These are phyloP conservation scores for Alternaria solani DNA, from an alignment of 2,329 filamentous ascomycete species.

Conservation along the genomic window DNA sequence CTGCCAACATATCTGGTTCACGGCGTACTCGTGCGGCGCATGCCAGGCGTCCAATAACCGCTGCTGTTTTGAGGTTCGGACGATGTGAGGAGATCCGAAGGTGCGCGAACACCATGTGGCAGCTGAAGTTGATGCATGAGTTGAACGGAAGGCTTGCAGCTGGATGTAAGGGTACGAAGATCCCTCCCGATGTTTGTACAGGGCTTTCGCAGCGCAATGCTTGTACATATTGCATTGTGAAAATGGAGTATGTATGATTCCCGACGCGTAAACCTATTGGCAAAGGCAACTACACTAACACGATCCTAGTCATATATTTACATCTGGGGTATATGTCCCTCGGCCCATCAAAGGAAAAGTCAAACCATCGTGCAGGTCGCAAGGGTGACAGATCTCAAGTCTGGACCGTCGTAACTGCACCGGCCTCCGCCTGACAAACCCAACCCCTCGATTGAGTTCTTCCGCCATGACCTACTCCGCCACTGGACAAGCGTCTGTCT, in stretches of 20 bases:
- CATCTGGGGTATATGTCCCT: not conserved
- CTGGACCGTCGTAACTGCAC: not conserved
- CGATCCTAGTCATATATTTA: not conserved
- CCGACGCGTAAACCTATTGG: not conserved
- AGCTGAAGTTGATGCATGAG: not conserved
- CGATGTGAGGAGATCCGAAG: constrained; percentile 19
- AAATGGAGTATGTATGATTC: not conserved
- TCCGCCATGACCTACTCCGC: not conserved
- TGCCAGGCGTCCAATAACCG: not conserved
- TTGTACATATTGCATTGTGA: not conserved
- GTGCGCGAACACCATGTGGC: constrained; percentile 2
- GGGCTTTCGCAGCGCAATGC: not conserved
- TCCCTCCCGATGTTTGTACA: not conserved
- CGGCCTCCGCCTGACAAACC: not conserved
- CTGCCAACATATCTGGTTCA: not conserved
- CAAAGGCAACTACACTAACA: not conserved
- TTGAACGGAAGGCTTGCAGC: not conserved
- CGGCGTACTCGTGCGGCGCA: not conserved
- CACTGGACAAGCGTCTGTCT: not conserved
- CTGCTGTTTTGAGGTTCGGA: not conserved
- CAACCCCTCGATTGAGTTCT: not conserved
- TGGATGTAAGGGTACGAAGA: not conserved
- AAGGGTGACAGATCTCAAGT: not conserved
- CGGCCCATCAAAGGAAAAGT: not conserved
- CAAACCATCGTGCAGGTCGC: not conserved